phyloP scores from a whole-genome alignment of 2,329 filamentous ascomycete genomes.

The Chaetothyriales sp. region DNA sequence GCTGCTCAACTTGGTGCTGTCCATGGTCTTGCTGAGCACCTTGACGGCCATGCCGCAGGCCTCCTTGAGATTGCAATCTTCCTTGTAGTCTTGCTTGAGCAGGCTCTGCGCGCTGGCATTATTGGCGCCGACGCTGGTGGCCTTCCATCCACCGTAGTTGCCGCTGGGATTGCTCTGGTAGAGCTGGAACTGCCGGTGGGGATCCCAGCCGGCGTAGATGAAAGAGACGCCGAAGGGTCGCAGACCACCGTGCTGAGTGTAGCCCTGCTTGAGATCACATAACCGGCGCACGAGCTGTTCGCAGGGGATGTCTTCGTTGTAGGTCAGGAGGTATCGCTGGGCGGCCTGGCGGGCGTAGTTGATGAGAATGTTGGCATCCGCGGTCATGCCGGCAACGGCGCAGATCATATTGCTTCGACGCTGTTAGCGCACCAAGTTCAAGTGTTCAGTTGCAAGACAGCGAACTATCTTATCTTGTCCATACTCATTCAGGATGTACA shows the following conservation, averaged over 20 bases:
- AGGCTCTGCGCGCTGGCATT: conserved; percentile 94
- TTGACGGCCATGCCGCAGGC: conserved; percentile 96
- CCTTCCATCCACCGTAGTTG: conserved; percentile 99
- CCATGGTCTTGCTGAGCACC: conserved; percentile 99
- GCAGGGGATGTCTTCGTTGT: conserved; percentile 99
- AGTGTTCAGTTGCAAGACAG: background rate
- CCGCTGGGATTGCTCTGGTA: conserved; percentile 98
- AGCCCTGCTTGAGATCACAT: conserved; percentile 97
- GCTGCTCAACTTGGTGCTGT: conserved; percentile 94
- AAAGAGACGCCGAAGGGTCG: conserved; percentile 97
- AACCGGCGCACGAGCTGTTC: conserved; percentile 93
- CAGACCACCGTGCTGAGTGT: conserved; percentile 96
- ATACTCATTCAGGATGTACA: conserved; percentile 97
- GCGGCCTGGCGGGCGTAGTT: conserved; percentile 97
- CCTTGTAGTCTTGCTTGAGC: conserved; percentile 98
- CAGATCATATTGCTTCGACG: conserved; percentile 91
- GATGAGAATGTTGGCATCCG: conserved; percentile 99
- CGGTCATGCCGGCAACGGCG: conserved; percentile 96
- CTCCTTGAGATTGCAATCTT: conserved; percentile 91
- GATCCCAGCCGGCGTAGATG: conserved; percentile 98
- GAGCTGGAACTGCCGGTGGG: conserved; percentile 90
- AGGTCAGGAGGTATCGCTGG: conserved; percentile 93
- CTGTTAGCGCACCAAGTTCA: background rate
- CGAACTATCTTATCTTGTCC: conserved; percentile 21
- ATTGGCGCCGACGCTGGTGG: conserved; percentile 93